Evolutionary conservation across 2,329 filamentous ascomycete species (phyloP).

Genomic region (Alternaria triticimaculans): DNA sequence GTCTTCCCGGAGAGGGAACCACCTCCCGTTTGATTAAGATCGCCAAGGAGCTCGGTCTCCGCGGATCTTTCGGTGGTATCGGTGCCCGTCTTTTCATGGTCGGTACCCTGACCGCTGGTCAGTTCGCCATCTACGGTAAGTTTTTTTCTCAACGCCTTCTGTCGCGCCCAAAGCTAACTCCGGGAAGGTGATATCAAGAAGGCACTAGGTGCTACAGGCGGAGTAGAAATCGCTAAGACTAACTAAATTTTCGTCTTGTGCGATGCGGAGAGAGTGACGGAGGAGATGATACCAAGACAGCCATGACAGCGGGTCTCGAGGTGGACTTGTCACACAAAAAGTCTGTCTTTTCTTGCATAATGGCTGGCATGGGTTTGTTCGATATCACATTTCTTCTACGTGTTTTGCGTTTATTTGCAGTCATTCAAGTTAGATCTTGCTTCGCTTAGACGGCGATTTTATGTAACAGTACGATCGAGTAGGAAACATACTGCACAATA

Average conservation of each 20-base stretch:
- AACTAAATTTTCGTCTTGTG: constrained; percentile 9
- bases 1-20: constrained; percentile 83
- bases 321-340: constrained; percentile 27
- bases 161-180: neutral
- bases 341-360: constrained; percentile 42
- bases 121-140: constrained; percentile 82
- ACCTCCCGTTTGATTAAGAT: constrained; percentile 85
- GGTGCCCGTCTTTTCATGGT: constrained; percentile 77
- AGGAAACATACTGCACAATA: constrained; percentile 41
- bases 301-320: constrained; percentile 21
- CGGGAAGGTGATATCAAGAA: constrained; percentile 41
- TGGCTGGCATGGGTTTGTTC: constrained; percentile 29
- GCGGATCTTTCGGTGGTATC: constrained; percentile 80
- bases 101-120: constrained; percentile 65
- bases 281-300: constrained; percentile 39
- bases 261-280: constrained; percentile 7
- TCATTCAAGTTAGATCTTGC: constrained; percentile 34
- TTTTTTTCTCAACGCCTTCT: neutral
- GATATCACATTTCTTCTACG: constrained; percentile 24
- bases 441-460: constrained; percentile 25
- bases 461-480: constrained; percentile 41
- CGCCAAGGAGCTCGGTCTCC: constrained; percentile 80
- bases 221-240: constrained; percentile 51
- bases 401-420: constrained; percentile 37
- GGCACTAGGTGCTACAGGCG: constrained; percentile 71